Conservation (phyloP, 306 rosid species). For the Inga leiocalycina region DNA sequence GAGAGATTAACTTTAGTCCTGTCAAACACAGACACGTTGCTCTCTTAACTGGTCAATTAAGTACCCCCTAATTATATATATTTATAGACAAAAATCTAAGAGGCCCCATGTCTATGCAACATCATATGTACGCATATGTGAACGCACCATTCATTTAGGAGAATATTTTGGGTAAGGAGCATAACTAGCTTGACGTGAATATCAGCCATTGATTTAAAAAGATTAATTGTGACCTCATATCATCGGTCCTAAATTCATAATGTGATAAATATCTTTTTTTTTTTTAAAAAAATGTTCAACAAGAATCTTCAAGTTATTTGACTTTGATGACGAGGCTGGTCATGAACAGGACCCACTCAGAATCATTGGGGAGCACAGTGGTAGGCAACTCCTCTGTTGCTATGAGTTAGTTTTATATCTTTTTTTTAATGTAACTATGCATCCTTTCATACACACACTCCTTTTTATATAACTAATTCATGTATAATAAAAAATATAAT, state of each 20-base stretch:
- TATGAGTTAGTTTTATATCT: conserved; percentile 43
- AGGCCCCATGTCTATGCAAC: background rate
- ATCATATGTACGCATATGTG: background rate
- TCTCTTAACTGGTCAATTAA: conserved; percentile 22
- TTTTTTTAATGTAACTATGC: background rate
- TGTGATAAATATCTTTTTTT: background rate
- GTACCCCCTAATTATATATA: conserved; percentile 21
- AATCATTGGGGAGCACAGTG: conserved; percentile 41
- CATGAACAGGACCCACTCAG: conserved; percentile 4
- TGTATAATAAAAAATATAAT: too few species aligned
- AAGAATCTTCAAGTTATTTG: background rate
- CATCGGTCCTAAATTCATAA: background rate
- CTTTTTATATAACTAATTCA: too few species aligned
- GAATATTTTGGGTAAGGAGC: background rate
- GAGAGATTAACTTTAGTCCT: conserved; percentile 48
- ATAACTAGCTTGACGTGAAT: background rate
- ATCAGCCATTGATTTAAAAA: background rate
- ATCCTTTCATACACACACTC: too few species aligned
- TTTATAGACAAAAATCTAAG: background rate
- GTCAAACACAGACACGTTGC: conserved; percentile 85
- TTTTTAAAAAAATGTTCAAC: background rate
- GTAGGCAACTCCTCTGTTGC: conserved; percentile 41
- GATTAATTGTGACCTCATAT: background rate
- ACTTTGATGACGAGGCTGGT: conserved; percentile 31
- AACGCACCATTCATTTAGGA: background rate